Evolutionary conservation across 805 yeast species (phyloP), one percentile per base, ranked within the genome.

Genomic region (Sugiyamaella boreocaroliniensis): DNA sequence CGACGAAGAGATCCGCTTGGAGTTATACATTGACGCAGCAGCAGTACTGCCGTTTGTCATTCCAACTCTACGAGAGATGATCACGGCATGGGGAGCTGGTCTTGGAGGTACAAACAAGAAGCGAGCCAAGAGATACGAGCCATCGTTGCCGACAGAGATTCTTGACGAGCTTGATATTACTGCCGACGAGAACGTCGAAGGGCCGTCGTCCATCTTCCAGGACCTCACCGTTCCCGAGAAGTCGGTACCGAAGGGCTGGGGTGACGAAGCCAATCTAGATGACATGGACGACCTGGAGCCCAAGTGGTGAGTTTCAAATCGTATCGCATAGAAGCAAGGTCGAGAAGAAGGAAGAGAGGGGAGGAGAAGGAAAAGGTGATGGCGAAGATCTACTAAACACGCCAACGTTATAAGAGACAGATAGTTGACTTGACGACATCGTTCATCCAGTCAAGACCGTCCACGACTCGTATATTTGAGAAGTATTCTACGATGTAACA

Each of bases 31-130:
- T 29, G 73, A 73, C 47, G 67, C 68, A 9, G 58, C 68, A 7
- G 54, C 61, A 12, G 60, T 59, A 12, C 61, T 72, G 22, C 80
- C 81, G 1, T 76, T 86, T 29, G 77, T 80, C 1, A 68, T 89
- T 29, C 97, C 97, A 1, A 81, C 83, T n/a, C 62, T 80, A 9
- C 71, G 79, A 1, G 97, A 92, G 66, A 69, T 89, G 66, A 75
- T 88, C 22, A 80, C 78, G 52, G 76, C 77, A 43, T 92, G 88
- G 74, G 95, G 96, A 1, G 79, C 87, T 1, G 89, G 90, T 8
- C 63, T 82, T 15, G 84, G 86, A 2, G 86, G 88, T 1, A 67
- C 79, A 1, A 75, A 79, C 50, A 73, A 73, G 42, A 71, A 72
- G 18, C 76, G 82, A 49, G 78, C 85, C 16, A 71, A 73, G 52